Evolutionary conservation across 129 eudicot species (phyloP).

Genomic region (Mikania micrantha): DNA sequence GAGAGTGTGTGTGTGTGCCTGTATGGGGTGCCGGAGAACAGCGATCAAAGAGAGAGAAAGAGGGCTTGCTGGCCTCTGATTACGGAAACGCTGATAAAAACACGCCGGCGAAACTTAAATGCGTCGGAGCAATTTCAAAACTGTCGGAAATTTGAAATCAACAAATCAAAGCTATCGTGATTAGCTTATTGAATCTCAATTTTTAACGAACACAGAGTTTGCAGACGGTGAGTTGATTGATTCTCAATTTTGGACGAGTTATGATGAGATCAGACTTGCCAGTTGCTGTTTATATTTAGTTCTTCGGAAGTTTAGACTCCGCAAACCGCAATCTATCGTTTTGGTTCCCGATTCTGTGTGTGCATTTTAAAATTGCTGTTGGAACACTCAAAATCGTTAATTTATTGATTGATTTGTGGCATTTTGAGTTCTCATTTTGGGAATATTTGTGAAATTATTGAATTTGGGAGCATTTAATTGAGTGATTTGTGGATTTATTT

Average conservation of each 20-base stretch:
- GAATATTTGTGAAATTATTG: constrained; percentile 7
- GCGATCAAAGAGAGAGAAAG: constrained; percentile 55
- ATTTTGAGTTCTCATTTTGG: constrained; percentile 27
- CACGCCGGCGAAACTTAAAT: constrained; percentile 24
- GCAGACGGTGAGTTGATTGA: constrained; percentile 22
- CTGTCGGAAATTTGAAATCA: constrained; percentile 17
- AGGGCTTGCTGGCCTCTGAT: constrained; percentile 35
- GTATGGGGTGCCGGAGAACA: too few relatives aligned
- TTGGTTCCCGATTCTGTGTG: constrained; percentile 24
- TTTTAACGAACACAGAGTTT: constrained; percentile 26
- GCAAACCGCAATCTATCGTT: constrained; percentile 20
- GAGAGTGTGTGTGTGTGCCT: constrained; percentile 17
- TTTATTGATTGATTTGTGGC: constrained; percentile 15
- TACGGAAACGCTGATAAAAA: constrained; percentile 19
- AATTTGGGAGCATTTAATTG: constrained; percentile 4
- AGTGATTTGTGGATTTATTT: constrained; percentile 33
- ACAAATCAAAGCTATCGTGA: constrained; percentile 20
- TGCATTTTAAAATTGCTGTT: constrained; percentile 35
- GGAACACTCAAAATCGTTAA: constrained; percentile 17
- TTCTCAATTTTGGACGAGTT: constrained; percentile 33
- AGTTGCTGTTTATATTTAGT: constrained; percentile 16
- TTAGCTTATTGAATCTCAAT: constrained; percentile 23
- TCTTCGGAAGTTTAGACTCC: constrained; percentile 27
- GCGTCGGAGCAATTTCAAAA: constrained; percentile 27
- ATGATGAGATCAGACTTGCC: constrained; percentile 30